Conservation (phyloP, 1,139 yeast genomes). For the Saccharomyces hybrid region DNA sequence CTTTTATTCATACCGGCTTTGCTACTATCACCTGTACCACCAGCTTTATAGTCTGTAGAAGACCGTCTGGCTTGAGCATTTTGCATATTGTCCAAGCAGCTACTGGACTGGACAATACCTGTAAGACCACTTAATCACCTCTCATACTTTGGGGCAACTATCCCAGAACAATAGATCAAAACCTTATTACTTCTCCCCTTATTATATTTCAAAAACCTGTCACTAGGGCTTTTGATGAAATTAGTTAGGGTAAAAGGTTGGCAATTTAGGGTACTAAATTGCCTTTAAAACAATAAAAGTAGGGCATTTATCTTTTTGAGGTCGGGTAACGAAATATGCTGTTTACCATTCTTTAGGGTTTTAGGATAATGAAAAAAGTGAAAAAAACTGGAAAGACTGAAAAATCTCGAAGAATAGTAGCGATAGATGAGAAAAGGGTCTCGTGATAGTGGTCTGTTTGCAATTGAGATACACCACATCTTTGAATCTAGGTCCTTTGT, state of each 20-base stretch:
- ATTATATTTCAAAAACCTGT: not conserved
- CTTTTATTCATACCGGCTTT: too few relatives aligned
- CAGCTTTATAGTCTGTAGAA: not conserved
- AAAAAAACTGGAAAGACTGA: not conserved
- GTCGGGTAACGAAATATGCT: not conserved
- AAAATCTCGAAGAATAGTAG: not conserved
- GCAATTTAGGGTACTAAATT: too few relatives aligned
- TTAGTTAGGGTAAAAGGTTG: too few relatives aligned
- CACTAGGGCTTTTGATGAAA: not conserved
- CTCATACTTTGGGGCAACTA: not conserved
- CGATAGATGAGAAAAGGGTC: not conserved
- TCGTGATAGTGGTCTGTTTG: not conserved
- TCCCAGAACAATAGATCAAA: not conserved
- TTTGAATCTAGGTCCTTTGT: not conserved
- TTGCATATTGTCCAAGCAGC: not conserved
- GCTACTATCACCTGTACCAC: not conserved
- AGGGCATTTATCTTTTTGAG: not conserved
- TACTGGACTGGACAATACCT: not conserved
- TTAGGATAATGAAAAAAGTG: not conserved
- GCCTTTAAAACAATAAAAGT: too few relatives aligned
- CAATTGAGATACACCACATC: not conserved
- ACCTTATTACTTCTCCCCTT: not conserved
- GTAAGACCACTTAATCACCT: too few relatives aligned
- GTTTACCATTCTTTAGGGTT: conserved; percentile 1
- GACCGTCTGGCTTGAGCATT: not conserved